Percentiles rank a stretch among this genome's conserved stretches.
Evolutionary conservation across 2,329 filamentous ascomycete species (phyloP).

Genomic region (Boeremia exigua): DNA sequence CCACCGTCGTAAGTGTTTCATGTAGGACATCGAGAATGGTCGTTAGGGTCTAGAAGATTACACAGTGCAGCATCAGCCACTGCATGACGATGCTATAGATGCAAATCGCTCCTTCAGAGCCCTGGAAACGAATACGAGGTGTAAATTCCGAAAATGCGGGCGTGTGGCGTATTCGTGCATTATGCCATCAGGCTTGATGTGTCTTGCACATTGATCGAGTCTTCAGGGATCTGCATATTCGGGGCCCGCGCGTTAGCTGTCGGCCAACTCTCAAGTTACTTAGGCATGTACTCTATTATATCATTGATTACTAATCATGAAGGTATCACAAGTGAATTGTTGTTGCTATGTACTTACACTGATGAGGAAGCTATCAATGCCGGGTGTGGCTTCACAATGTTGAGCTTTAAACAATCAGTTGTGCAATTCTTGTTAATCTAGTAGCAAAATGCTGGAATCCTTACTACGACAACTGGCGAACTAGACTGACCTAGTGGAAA

Average conservation of each 20-base stretch:
- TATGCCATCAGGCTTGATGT: not conserved
- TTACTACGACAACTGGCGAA: too few species aligned
- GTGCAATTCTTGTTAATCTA: too few species aligned
- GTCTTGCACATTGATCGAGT: not conserved
- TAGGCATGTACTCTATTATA: not conserved
- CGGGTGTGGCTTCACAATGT: too few species aligned
- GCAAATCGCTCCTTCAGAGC: not conserved
- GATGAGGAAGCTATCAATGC: too few species aligned
- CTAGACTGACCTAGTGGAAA: not conserved
- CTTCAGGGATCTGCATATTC: constrained; percentile 2
- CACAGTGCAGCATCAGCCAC: not conserved
- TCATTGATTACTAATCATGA: not conserved
- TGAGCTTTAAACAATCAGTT: too few species aligned
- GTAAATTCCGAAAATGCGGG: not conserved
- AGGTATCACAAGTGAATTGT: too few species aligned
- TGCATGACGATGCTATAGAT: not conserved
- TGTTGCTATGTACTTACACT: too few species aligned
- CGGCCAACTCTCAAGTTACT: not conserved
- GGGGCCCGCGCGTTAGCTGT: not conserved
- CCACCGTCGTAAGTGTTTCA: not conserved
- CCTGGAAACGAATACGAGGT: constrained; percentile 1
- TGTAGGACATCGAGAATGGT: constrained; percentile 6
- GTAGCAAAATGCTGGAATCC: too few species aligned
- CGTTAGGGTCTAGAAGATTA: not conserved
- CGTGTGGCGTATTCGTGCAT: not conserved